Percentiles rank a stretch among this genome's conserved stretches.
These are phyloP conservation scores for Digitaria exilis DNA, from an alignment of 202 grass and related monocot species.

Conservation along the genomic window DNA sequence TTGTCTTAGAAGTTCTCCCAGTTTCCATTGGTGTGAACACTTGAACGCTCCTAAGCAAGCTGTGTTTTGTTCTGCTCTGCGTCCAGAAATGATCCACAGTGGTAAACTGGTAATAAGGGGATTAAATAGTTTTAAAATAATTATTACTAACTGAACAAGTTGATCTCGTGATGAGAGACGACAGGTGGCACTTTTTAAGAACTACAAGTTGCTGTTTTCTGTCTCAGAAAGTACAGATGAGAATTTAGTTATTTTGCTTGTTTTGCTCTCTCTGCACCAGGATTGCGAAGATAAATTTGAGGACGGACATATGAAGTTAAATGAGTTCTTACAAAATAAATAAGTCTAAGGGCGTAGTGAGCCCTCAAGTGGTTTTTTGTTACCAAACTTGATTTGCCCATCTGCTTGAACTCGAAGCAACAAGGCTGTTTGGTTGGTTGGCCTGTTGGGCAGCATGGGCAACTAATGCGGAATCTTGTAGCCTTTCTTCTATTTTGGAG, in stretches of 20 bases:
- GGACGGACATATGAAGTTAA: not conserved
- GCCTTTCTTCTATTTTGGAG: conserved; percentile 6
- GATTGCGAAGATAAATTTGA: not conserved
- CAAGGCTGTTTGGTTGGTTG: conserved; percentile 25
- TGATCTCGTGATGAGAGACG: conserved; percentile 36
- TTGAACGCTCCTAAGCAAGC: not conserved
- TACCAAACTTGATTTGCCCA: conserved; percentile 17
- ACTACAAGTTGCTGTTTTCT: conserved; percentile 3
- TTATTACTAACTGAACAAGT: not conserved
- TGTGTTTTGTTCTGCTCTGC: conserved; percentile 18
- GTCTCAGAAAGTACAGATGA: not conserved
- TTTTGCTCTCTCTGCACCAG: not conserved
- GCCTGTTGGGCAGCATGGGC: conserved; percentile 27
- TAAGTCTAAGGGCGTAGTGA: not conserved
- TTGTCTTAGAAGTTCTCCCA: not conserved
- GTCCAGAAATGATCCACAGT: not conserved
- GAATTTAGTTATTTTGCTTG: conserved; percentile 4
- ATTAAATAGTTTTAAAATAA: conserved; percentile 7
- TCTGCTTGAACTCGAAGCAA: conserved; percentile 46
- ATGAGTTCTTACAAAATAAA: not conserved
- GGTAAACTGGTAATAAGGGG: not conserved
- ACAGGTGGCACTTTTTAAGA: conserved; percentile 34
- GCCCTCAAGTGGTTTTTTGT: conserved; percentile 20
- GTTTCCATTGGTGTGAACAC: not conserved
- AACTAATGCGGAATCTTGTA: conserved; percentile 28